Conservation (phyloP, 2,329 filamentous ascomycete genomes). For the Ceratocystis alfenasii region DNA sequence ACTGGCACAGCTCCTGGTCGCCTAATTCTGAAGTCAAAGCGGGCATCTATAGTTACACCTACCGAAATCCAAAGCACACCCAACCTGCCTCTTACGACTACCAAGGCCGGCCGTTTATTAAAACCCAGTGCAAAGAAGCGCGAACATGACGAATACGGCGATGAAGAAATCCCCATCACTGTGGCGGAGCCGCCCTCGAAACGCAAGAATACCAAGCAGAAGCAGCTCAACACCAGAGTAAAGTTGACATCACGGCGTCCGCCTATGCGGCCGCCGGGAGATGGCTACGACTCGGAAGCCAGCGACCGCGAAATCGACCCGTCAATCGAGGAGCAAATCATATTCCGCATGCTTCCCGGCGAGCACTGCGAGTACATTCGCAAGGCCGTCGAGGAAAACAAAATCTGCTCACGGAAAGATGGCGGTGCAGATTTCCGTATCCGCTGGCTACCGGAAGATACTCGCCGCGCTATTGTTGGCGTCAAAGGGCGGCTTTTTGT, state of each 20-base stretch:
- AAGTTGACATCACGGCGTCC: slow-evolving; percentile 39
- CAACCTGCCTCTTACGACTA: slow-evolving; percentile 34
- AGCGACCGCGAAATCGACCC: slow-evolving; percentile 83
- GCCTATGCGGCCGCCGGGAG: slow-evolving; percentile 60
- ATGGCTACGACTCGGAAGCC: slow-evolving; percentile 93
- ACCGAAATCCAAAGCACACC: slow-evolving; percentile 23
- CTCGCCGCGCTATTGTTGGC: slow-evolving; percentile 59
- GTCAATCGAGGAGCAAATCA: slow-evolving; percentile 75
- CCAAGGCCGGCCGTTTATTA: slow-evolving; percentile 47
- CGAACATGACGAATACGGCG: slow-evolving; percentile 42
- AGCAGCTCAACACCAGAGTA: slow-evolving; percentile 37
- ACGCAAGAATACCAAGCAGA: slow-evolving; percentile 32
- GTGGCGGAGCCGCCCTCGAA: slow-evolving; percentile 30
- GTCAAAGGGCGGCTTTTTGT: slow-evolving; percentile 62
- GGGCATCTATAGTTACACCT: slow-evolving; percentile 33
- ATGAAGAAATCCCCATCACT: slow-evolving; percentile 34
- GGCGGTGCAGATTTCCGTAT: slow-evolving; percentile 69
- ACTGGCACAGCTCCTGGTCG: slow-evolving; percentile 22
- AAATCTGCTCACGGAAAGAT: slow-evolving; percentile 53
- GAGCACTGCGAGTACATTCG: slow-evolving; percentile 75
- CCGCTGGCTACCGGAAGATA: slow-evolving; percentile 64
- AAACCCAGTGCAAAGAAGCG: slow-evolving; percentile 54
- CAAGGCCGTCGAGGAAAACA: slow-evolving; percentile 61
- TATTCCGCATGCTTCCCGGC: slow-evolving; percentile 78
- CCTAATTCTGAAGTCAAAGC: slow-evolving; percentile 34